Base-by-base conservation (phyloP, 257 asterid genomes). In the Rauvolfia tetraphylla region DNA sequence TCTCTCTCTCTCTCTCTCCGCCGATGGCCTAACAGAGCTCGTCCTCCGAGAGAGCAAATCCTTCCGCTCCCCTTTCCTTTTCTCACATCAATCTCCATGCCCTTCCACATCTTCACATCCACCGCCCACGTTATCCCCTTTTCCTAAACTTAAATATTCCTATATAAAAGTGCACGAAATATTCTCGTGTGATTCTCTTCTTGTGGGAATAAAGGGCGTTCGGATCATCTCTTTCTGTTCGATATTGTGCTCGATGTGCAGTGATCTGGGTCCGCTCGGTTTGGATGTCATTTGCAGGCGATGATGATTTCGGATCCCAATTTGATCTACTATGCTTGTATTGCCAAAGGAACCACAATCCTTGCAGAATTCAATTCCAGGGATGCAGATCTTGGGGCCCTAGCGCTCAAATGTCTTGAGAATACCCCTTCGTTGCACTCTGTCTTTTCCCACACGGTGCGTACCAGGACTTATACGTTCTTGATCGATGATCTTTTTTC, bases 291-390 rank as follows among this genome's bases (percentile, higher is more conserved):
- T 67, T 65, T 20, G 4, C 23, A 9, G 79, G 68, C 13, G 49
- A 79, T 77, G 56, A 88, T 88, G 98, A 85, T 83, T 79, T 71
- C 75, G 57, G 87, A 89, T 85, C 92, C 92, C 66, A 84, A 80
- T 81, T 81, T 87, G 58, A 84, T 95, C 68, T 82, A 85, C 42
- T 95, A 90, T 75, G 90, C 91, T 82, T 95, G 98, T 82, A 84
- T 95, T 71, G 99, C 97, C 1, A 84, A 77, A 34, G 95, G 86
- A 54, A 72, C 90, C 72, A 88, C 86, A 79, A 73, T 91, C 22
- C 76, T 95, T 51, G 93, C 99, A 5, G 98, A 95, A 73, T 91
- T 91, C 93, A 95, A 90, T 84, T 86, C 98, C 53, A 83, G 78
- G 44, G 93, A 91, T 79, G 96, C 91, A 59, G 93, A 81, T 57